Evolutionary conservation across 495 filamentous ascomycete genomes (phyloP), one percentile per base, ranked within the genome.

Genomic region (Clavariopsis aquatica): DNA sequence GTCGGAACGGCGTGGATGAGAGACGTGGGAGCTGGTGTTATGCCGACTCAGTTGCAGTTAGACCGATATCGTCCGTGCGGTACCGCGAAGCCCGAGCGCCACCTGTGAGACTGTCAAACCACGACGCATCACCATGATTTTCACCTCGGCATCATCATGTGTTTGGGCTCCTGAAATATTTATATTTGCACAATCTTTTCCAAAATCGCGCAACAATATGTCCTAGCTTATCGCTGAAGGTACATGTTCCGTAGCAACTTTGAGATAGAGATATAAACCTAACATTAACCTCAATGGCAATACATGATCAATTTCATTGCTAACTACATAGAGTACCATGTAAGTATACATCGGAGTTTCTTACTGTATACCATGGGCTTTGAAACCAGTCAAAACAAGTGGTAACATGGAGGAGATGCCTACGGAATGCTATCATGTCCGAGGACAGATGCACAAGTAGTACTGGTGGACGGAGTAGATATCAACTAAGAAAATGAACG

Each of bases 281-380:
- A n/a, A n/a, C n/a, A n/a, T n/a, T n/a, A n/a, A n/a, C n/a, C n/a
- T 17, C 12, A 17, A 43, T 43, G 38, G 24, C 24, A 49, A 26
- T 47, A 45, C 49, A 22, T 60, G 24, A 22, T 1, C 17, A 10
- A 22, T 17, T 34, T 31, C 10, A 1, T 20, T 36, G 27, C 27
- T 51, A 51, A 3, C 6, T 43, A 43, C 38, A 17, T 36, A 54
- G 34, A 62, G n/a, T n/a, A 17, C 38, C 19, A 38, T 27, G 24
- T 49, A 19, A 49, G 55, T 55, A 54, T 55, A 65, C 54, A 55
- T 55, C 62, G 19, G 45, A 55, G 22, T 53, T 31, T 59, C 7
- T 20, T 43, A 52, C 53, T 56, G 51, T 53, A 43, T 28, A 27
- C 49, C 10, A 22, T 41, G 7, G 24, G 1, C 28, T 20, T 26